Percentiles rank a stretch among this genome's conserved stretches.
Conservation (phyloP, 1,284 basidiomycete species). For the Ceratorhiza oryzae-sativae region DNA sequence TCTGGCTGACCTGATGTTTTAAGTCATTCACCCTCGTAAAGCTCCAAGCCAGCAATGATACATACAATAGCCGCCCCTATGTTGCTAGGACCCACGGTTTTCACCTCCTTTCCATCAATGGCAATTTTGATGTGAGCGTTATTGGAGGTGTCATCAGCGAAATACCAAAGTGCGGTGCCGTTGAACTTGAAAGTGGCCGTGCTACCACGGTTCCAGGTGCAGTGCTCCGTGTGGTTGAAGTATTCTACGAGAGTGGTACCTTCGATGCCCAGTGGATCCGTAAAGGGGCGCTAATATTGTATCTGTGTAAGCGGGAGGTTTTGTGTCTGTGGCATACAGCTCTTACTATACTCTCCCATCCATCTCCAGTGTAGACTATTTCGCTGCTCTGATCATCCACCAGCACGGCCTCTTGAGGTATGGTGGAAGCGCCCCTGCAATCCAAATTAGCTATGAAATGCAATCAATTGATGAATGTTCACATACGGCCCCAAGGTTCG, state of each 20-base stretch:
- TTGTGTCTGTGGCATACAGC: too few relatives aligned
- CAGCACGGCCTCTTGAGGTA: background rate
- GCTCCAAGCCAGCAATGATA: background rate
- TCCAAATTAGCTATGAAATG: background rate
- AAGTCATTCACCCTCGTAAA: too few relatives aligned
- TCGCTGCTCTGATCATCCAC: background rate
- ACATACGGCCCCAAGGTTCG: background rate
- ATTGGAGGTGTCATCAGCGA: background rate
- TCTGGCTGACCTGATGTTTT: too few relatives aligned
- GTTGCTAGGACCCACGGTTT: too few relatives aligned
- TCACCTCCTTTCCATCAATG: too few relatives aligned
- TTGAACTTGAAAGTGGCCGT: background rate
- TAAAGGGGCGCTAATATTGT: too few relatives aligned
- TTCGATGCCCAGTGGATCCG: too few relatives aligned
- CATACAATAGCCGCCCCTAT: background rate
- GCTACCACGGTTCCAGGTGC: background rate
- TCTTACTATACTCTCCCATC: background rate
- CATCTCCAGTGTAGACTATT: background rate
- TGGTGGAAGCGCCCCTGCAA: background rate
- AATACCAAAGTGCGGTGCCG: background rate
- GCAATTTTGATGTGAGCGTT: too few relatives aligned
- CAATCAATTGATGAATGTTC: background rate
- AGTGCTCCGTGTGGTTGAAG: too few relatives aligned
- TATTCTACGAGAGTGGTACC: too few relatives aligned
- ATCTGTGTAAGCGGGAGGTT: too few relatives aligned